These are phyloP conservation scores for Podospora pseudocomata DNA, from an alignment of 495 filamentous ascomycete genomes.

Conservation along the genomic window DNA sequence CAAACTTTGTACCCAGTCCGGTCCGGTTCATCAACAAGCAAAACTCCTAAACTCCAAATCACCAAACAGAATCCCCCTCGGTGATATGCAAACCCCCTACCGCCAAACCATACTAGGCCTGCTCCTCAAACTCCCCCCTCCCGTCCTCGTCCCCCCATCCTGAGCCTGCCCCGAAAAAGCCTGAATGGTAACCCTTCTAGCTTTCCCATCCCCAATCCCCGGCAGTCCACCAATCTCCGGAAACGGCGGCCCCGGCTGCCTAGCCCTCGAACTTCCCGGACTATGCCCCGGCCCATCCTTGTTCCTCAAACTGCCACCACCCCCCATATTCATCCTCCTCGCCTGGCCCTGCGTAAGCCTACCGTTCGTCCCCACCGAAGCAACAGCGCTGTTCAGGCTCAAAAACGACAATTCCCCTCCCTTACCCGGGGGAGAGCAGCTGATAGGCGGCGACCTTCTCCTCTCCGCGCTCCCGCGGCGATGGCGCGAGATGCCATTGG, in stretches of 20 bases:
- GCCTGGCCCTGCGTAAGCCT: constrained; percentile 43
- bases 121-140: constrained; percentile 3
- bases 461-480: constrained; percentile 40
- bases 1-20: too few species aligned
- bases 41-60: background rate
- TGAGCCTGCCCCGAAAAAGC: constrained; percentile 9
- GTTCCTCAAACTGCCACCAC: constrained; percentile 32
- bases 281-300: background rate
- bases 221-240: background rate
- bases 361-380: constrained; percentile 10
- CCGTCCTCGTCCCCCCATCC: background rate
- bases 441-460: constrained; percentile 43
- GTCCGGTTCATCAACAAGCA: background rate
- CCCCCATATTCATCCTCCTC: constrained; percentile 43
- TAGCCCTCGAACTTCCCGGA: background rate
- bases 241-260: constrained; percentile 6
- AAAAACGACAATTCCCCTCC: constrained; percentile 8
- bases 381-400: constrained; percentile 1
- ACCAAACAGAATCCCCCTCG: background rate
- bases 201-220: constrained; percentile 23
- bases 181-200: constrained; percentile 36
- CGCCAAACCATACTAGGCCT: constrained; percentile 27
- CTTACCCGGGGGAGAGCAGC: constrained; percentile 37
- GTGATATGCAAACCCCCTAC: constrained; percentile 7
- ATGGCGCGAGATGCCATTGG: constrained; percentile 46